Conservation (phyloP, 352 stramenopile species). For the Globisporangium takayamanum region DNA sequence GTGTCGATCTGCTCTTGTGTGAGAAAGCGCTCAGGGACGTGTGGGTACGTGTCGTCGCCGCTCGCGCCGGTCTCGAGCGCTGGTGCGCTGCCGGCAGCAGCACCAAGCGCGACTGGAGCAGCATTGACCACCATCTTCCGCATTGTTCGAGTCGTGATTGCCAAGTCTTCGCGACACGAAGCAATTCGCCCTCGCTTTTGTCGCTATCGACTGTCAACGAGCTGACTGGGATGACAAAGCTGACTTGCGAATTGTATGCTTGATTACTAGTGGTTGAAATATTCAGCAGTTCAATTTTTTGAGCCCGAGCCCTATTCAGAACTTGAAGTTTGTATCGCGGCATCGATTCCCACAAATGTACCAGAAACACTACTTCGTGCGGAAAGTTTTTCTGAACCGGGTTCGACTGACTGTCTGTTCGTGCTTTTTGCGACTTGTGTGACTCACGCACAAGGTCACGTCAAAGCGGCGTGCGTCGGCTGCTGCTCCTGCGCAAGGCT, state of each 20-base stretch:
- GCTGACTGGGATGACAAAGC: too few relatives aligned
- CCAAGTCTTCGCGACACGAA: too few relatives aligned
- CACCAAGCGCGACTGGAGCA: too few relatives aligned
- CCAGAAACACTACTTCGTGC: too few relatives aligned
- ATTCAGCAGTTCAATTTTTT: not conserved
- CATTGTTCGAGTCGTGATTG: too few relatives aligned
- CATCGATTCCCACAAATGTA: not conserved
- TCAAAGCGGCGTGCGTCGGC: not conserved
- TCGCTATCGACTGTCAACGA: too few relatives aligned
- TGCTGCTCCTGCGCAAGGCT: not conserved
- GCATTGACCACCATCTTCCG: too few relatives aligned
- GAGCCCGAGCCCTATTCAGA: not conserved
- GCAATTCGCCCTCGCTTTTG: too few relatives aligned
- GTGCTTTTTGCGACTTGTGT: not conserved
- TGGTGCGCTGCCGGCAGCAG: not conserved
- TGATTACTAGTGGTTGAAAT: not conserved
- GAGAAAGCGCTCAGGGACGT: slow-evolving; percentile 24
- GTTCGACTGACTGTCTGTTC: not conserved
- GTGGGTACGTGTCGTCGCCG: slow-evolving; percentile 15
- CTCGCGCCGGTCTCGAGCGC: slow-evolving; percentile 15
- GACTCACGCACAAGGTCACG: not conserved
- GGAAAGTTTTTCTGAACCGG: not conserved
- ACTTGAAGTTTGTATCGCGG: not conserved
- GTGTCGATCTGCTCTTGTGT: slow-evolving; percentile 49
- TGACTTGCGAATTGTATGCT: too few relatives aligned